Percentiles rank a stretch among this genome's conserved stretches.
These are phyloP conservation scores for Hirschioporus abietinus DNA, from an alignment of 768 basidiomycete genomes.

Conservation along the genomic window DNA sequence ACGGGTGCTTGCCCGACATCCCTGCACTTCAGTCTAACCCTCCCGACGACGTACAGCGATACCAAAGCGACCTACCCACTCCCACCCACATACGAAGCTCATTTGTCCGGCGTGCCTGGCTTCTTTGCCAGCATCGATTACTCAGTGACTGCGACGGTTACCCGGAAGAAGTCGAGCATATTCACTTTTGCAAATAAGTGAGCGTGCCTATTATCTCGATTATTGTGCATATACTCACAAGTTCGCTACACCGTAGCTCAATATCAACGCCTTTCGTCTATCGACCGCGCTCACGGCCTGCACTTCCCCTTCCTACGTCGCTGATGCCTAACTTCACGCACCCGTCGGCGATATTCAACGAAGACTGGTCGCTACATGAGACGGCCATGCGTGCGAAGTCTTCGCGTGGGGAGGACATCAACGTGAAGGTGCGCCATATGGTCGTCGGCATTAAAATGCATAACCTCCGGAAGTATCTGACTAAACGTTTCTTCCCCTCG, in stretches of 20 bases:
- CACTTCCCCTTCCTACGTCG: constrained; percentile 43
- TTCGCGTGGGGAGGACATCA: constrained; percentile 23
- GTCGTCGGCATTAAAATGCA: background rate
- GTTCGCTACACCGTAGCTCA: constrained; percentile 29
- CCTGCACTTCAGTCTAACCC: constrained; percentile 46
- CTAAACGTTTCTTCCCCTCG: background rate
- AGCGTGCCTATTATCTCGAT: constrained; percentile 16
- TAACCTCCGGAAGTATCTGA: background rate
- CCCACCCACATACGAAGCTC: constrained; percentile 66
- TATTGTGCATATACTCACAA: background rate
- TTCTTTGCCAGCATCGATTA: constrained; percentile 66
- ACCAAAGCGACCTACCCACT: constrained; percentile 55
- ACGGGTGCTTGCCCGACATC: constrained; percentile 44
- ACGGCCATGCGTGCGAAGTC: constrained; percentile 4
- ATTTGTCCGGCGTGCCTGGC: constrained; percentile 66
- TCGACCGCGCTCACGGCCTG: constrained; percentile 59
- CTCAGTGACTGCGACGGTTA: constrained; percentile 45
- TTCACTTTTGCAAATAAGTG: constrained; percentile 53
- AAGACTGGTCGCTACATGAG: constrained; percentile 5
- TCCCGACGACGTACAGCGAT: constrained; percentile 55
- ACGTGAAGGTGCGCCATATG: constrained; percentile 27
- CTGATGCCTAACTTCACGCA: constrained; percentile 24
- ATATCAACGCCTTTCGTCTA: constrained; percentile 61
- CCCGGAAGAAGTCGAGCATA: constrained; percentile 49
- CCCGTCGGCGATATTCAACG: constrained; percentile 22